phyloP scores from a whole-genome alignment of 805 yeast genomes.

The Candida maesae region DNA sequence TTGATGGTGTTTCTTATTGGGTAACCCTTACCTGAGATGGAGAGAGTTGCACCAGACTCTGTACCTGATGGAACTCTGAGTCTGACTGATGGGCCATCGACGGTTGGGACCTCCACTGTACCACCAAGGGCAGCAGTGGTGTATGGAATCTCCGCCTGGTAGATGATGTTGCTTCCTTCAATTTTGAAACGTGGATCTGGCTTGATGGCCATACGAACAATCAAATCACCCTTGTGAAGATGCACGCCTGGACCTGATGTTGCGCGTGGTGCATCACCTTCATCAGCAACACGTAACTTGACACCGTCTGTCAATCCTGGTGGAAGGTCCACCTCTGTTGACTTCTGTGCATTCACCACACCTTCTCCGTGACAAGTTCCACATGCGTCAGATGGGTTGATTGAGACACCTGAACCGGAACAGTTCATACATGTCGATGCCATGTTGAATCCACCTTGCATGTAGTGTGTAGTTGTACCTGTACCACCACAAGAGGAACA shows the following conservation, averaged over 20 bases:
- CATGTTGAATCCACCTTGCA: conserved; percentile 96
- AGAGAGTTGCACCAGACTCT: conserved; percentile 66
- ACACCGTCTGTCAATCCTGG: conserved; percentile 86
- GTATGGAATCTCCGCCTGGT: conserved; percentile 70
- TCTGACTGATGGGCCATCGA: conserved; percentile 73
- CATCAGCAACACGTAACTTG: conserved; percentile 76
- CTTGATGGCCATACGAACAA: conserved; percentile 72
- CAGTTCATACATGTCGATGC: conserved; percentile 87
- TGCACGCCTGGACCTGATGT: conserved; percentile 68
- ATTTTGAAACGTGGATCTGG: conserved; percentile 72
- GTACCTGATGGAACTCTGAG: conserved; percentile 83
- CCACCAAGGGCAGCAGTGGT: conserved; percentile 98
- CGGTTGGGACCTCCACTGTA: conserved; percentile 81
- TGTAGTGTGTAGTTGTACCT: conserved; percentile 80
- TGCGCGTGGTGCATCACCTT: conserved; percentile 85
- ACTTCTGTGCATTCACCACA: conserved; percentile 59
- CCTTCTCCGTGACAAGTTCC: conserved; percentile 86
- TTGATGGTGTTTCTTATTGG: conserved; percentile 55
- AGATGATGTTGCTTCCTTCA: conserved; percentile 60
- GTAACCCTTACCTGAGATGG: conserved; percentile 84
- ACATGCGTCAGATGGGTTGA: conserved; percentile 69
- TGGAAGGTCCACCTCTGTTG: conserved; percentile 82
- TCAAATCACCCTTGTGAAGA: conserved; percentile 80
- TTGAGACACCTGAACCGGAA: conserved; percentile 81
- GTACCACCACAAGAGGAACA: conserved; percentile 91